Evolutionary conservation across 306 rosid genomes (phyloP).

Genomic region (Vigna mungo): DNA sequence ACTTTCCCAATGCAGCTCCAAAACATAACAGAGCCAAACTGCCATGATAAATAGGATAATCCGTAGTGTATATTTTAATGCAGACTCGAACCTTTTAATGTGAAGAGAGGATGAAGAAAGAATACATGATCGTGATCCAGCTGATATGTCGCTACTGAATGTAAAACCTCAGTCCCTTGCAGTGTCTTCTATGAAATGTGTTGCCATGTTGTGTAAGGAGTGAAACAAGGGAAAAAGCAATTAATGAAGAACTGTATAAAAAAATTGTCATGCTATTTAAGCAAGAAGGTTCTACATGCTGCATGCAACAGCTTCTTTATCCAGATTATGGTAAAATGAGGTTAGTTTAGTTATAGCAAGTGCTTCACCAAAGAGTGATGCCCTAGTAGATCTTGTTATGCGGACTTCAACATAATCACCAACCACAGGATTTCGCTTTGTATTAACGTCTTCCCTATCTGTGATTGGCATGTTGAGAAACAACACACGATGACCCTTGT

Average conservation of each 20-base stretch:
- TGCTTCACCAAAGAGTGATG: slow-evolving; percentile 86
- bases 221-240: slow-evolving; percentile 20
- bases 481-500: slow-evolving; percentile 85
- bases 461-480: slow-evolving; percentile 66
- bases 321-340: slow-evolving; percentile 57
- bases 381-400: slow-evolving; percentile 78
- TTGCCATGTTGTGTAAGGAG: neutral
- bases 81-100: slow-evolving; percentile 38
- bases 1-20: neutral
- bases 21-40: neutral
- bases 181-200: slow-evolving; percentile 13
- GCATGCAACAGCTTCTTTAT: slow-evolving; percentile 69
- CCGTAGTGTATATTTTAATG: slow-evolving; percentile 21
- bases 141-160: slow-evolving; percentile 8
- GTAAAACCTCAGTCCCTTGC: slow-evolving; percentile 34
- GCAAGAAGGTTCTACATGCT: slow-evolving; percentile 46
- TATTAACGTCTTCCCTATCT: slow-evolving; percentile 60
- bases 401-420: slow-evolving; percentile 96
- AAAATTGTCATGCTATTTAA: slow-evolving; percentile 28
- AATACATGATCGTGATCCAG: slow-evolving; percentile 34
- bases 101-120: slow-evolving; percentile 24
- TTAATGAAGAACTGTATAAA: neutral
- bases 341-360: slow-evolving; percentile 78
- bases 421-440: slow-evolving; percentile 62
- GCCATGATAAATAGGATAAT: too few relatives aligned